Evolutionary conservation across 352 stramenopile species (phyloP).

Genomic region (Globisporangium carolinianum): DNA sequence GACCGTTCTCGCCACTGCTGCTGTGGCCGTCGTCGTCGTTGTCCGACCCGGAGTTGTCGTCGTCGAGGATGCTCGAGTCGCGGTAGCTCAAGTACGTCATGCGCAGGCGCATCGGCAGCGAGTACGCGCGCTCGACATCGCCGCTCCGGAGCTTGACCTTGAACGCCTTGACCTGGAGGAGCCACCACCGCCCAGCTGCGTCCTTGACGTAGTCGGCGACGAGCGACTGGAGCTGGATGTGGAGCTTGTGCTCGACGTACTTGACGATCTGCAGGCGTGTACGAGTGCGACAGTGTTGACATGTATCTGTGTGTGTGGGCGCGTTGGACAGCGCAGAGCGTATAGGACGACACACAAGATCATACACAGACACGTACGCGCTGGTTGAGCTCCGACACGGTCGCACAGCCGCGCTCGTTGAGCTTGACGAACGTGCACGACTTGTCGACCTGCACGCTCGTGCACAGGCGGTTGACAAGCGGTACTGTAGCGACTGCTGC

Average conservation of each 20-base stretch:
- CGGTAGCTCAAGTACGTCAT: conserved; percentile 56
- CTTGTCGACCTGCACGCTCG: conserved; percentile 54
- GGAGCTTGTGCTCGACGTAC: conserved; percentile 59
- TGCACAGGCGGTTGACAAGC: conserved; percentile 51
- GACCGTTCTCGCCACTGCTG: conserved; percentile 10
- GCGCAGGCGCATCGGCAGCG: conserved; percentile 34
- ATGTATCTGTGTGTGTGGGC: too few species aligned
- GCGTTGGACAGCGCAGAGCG: too few species aligned
- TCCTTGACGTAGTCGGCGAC: conserved; percentile 75
- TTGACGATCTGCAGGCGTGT: conserved; percentile 35
- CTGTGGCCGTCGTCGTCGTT: conserved; percentile 22
- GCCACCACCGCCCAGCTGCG: conserved; percentile 56
- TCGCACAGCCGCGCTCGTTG: conserved; percentile 56
- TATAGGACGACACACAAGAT: not conserved
- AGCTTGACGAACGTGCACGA: conserved; percentile 77
- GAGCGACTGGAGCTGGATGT: conserved; percentile 53
- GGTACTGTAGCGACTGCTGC: conserved; percentile 17
- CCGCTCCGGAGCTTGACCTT: conserved; percentile 44
- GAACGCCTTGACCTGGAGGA: conserved; percentile 77
- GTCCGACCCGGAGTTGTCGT: conserved; percentile 47
- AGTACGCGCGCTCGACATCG: conserved; percentile 26
- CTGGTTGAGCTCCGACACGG: conserved; percentile 61
- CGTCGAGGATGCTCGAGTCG: conserved; percentile 56
- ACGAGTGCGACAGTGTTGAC: not conserved
- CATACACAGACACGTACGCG: conserved; percentile 26